Conservation (phyloP, 176 grass and related monocot species). For the Carex myosuroides region DNA sequence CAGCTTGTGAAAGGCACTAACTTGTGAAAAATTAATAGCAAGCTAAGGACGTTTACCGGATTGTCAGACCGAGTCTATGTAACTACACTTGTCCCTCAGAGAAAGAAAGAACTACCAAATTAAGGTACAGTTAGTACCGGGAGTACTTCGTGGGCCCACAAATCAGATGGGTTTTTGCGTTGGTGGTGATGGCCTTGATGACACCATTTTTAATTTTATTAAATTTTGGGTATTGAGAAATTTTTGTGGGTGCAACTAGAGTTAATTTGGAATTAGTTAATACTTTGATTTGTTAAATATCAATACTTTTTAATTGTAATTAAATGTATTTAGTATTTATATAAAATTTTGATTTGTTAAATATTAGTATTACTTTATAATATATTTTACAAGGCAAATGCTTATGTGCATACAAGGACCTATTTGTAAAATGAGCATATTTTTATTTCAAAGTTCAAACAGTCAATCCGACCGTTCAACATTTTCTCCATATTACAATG, state of each 20-base stretch:
- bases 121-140: neutral
- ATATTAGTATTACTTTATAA: too few relatives aligned
- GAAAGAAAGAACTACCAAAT: conserved; percentile 27
- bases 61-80: conserved; percentile 63
- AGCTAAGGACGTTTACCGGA: conserved; percentile 64
- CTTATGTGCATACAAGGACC: too few relatives aligned
- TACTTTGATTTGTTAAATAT: too few relatives aligned
- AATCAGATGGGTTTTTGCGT: neutral
- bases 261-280: neutral
- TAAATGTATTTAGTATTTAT: too few relatives aligned
- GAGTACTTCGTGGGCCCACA: conserved; percentile 27
- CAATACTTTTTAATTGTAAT: too few relatives aligned
- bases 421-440: too few relatives aligned
- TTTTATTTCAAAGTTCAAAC: too few relatives aligned
- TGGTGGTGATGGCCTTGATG: conserved; percentile 14
- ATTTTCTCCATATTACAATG: too few relatives aligned
- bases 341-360: too few relatives aligned
- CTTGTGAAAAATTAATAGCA: conserved; percentile 36
- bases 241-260: neutral
- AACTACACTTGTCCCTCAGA: conserved; percentile 30
- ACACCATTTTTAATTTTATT: conserved; percentile 10
- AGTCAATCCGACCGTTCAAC: too few relatives aligned
- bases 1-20: too few relatives aligned
- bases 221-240: conserved; percentile 26
- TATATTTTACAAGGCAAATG: too few relatives aligned